Conservation (phyloP, 2,329 filamentous ascomycete species). For the Microdochium paspali region DNA sequence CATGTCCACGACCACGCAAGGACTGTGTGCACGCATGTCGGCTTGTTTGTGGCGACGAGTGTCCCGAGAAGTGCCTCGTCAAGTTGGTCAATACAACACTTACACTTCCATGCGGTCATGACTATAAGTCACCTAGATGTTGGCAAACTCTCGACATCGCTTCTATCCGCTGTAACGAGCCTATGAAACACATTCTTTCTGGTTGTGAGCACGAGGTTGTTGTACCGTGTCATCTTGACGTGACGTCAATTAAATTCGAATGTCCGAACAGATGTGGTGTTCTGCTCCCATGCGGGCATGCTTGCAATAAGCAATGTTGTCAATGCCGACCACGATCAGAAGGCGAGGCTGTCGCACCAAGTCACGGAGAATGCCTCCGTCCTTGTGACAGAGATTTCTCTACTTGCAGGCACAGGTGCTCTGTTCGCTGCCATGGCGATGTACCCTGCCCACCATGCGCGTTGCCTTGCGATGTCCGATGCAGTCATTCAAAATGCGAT, state of each 20-base stretch:
- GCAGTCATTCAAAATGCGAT: conserved; percentile 46
- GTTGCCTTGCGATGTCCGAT: conserved; percentile 42
- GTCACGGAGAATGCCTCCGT: conserved; percentile 39
- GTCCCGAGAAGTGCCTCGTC: conserved; percentile 25
- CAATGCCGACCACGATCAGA: conserved; percentile 31
- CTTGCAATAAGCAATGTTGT: conserved; percentile 38
- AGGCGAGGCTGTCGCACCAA: conserved; percentile 13
- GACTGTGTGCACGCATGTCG: conserved; percentile 36
- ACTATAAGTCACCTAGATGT: conserved; percentile 19
- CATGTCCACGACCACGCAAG: conserved; percentile 28
- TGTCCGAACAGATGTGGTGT: conserved; percentile 40
- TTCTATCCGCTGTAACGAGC: conserved; percentile 35
- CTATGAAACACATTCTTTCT: conserved; percentile 37
- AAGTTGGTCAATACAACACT: conserved; percentile 17
- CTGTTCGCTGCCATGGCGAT: conserved; percentile 38
- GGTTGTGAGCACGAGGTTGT: conserved; percentile 44
- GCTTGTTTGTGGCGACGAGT: conserved; percentile 30
- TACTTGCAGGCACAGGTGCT: conserved; percentile 49
- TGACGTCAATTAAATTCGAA: conserved; percentile 25
- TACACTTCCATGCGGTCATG: conserved; percentile 32
- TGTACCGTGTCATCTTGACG: conserved; percentile 39
- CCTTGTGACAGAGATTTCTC: conserved; percentile 39
- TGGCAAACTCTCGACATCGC: conserved; percentile 32
- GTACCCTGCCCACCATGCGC: conserved; percentile 36
- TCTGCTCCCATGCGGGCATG: conserved; percentile 46